Base-by-base conservation (phyloP, 768 basidiomycete genomes). In the Tylopilus rubrobrunneus region DNA sequence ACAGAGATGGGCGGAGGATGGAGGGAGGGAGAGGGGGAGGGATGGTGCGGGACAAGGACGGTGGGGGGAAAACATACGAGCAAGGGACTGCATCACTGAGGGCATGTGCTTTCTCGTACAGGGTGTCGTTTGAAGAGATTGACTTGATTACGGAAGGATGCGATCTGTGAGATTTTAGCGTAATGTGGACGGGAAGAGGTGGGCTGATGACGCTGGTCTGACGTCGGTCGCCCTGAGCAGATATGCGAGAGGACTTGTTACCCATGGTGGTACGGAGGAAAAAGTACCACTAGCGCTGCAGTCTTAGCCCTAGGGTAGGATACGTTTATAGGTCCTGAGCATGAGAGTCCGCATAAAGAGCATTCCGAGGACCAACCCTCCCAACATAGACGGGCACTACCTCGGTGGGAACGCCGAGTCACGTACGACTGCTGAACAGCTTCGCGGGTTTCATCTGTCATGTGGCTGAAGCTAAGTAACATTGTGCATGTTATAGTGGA, bases 81-180 rank as follows among this genome's bases (percentile, higher is more conserved):
- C 11, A 42, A 29, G 41, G 36, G 45, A 59, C 58, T 28, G 49
- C 48, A 37, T 58, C 54, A 15, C 31, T 48, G 52, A 42, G 58
- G 45, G 48, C 31, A 46, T 34, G 67, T 31, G 55, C 51, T 19
- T 70, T 70, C 45, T 70, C 69, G 57, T 72, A 68, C n/a, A 72
- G 63, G 34, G 73, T 72, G 15, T 78, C 78, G 48, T 74, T 68
- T n/a, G 76, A 74, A 1, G 68, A 66, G 14, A 69, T 62, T 27
- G 71, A 72, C 58, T 67, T 72, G 37, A 69, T 58, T 29, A 71
- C 64, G 11, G 73, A 73, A 2, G 65, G 62, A 31, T 67, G 63
- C 5, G 67, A 71, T 53, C 73, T 73, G 25, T 69, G 62, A 44
- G 74, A 77, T 46, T 73, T 73, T 11, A 80, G 53, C 57, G 65